Evolutionary conservation across 2,329 filamentous ascomycete species (phyloP).

Genomic region (Fusarium secorum): DNA sequence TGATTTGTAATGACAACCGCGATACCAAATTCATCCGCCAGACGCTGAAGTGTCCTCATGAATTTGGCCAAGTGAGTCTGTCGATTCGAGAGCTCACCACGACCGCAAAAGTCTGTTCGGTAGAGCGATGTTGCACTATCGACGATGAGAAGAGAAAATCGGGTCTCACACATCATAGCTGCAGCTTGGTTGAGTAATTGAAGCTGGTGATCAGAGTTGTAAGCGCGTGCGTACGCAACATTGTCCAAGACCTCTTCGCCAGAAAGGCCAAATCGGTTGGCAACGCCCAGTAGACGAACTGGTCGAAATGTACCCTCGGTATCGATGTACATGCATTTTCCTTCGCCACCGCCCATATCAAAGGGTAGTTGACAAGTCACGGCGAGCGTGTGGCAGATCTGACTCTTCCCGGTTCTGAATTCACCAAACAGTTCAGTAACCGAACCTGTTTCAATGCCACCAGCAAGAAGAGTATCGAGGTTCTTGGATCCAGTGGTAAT

Average conservation of each 20-base stretch:
- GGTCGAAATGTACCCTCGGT: slow-evolving; percentile 97
- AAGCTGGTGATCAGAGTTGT: slow-evolving; percentile 98
- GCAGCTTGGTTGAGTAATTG: slow-evolving; percentile 94
- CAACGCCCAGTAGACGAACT: slow-evolving; percentile 87
- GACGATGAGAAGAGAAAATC: slow-evolving; percentile 94
- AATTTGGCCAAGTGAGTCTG: slow-evolving; percentile 91
- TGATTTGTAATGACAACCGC: slow-evolving; percentile 99
- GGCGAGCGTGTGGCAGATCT: slow-evolving; percentile 97
- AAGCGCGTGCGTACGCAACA: slow-evolving; percentile 95
- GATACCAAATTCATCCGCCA: slow-evolving; percentile 88
- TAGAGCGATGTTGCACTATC: slow-evolving; percentile 96
- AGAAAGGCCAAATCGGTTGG: slow-evolving; percentile 91
- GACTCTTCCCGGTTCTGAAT: slow-evolving; percentile 97
- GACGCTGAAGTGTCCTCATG: slow-evolving; percentile 81
- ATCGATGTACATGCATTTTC: slow-evolving; percentile 98
- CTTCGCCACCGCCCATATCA: slow-evolving; percentile 98
- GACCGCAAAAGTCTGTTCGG: slow-evolving; percentile 94
- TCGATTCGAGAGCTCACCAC: slow-evolving; percentile 92
- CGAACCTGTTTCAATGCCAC: slow-evolving; percentile 94
- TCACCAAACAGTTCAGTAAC: slow-evolving; percentile 99
- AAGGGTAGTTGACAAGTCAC: slow-evolving; percentile 98
- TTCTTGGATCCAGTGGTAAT: slow-evolving; percentile 99
- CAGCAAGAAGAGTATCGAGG: slow-evolving; percentile 91
- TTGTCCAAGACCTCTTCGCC: slow-evolving; percentile 98
- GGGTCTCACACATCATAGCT: slow-evolving; percentile 99